Evolutionary conservation across 2,329 filamentous ascomycete species (phyloP), one percentile per base, ranked within the genome.

Genomic region (Ophiostoma tasmaniense): DNA sequence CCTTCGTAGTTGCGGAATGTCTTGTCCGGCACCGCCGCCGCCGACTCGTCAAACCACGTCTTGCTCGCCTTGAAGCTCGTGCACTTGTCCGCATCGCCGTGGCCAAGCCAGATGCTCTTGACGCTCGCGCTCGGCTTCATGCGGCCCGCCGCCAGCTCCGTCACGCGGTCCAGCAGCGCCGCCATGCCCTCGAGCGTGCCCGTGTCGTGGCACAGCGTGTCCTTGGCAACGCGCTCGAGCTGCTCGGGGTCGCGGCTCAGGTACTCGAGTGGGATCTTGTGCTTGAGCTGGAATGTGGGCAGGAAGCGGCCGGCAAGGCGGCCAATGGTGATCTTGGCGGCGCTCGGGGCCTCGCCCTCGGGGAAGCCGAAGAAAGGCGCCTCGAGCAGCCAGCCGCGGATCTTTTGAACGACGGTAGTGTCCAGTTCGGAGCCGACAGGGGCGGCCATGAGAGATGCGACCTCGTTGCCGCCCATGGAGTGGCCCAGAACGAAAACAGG

Each of bases 401-500:
- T 84, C 70, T 84, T 81, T 45, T 80, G 77, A 59, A 87, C 82
- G 14, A 91, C 59, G 62, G 52, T 76, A 20, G 86, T 83, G 61
- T 79, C 78, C 76, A 87, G 84, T 33, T 55, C 37, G 14, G 69
- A 68, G 39, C 69, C 72, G 68, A 77, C 71, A 0, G 81, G 77
- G 68, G 83, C 80, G 68, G 80, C 83, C 30, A 84, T 83, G 28
- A 89, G 77, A 61, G 86, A 87, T 10, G 96, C 80, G 6, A 88
- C 85, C 78, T 96, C 85, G 30, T 88, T 91, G 70, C 93, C 93
- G 73, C 93, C 93, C 92, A 97, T 97, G 28, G 89, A 93, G 79
- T 97, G 92, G 67, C 93, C 93, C 81, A 95, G 87, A 25, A 97
- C 83, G 79, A 97, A 97, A 20, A 96, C 76, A 0, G 92, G 92